Evolutionary conservation across 2,329 filamentous ascomycete species (phyloP).

Genomic region (Blumeria graminis): DNA sequence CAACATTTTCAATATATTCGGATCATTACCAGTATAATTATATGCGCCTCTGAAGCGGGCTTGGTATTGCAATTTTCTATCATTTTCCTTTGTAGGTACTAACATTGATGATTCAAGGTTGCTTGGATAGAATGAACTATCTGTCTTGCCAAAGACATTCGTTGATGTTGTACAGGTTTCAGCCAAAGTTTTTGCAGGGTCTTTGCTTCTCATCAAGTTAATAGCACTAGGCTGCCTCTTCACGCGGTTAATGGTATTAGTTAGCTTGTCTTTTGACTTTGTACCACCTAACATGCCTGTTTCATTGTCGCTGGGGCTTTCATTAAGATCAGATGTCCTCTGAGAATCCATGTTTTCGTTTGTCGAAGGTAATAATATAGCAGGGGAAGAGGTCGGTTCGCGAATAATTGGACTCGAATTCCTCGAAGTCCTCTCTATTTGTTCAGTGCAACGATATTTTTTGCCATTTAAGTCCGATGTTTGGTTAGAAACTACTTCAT

Average conservation of each 20-base stretch:
- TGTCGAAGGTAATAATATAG: neutral
- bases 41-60: constrained; percentile 40
- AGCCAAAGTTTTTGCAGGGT: constrained; percentile 33
- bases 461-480: constrained; percentile 22
- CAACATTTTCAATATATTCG: constrained; percentile 43
- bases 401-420: neutral
- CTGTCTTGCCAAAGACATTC: constrained; percentile 40
- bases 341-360: neutral
- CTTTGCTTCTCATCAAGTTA: constrained; percentile 31
- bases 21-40: constrained; percentile 62
- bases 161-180: constrained; percentile 38
- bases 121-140: constrained; percentile 20
- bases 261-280: constrained; percentile 9
- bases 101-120: constrained; percentile 16
- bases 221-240: constrained; percentile 36
- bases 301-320: constrained; percentile 13
- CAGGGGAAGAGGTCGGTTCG: constrained; percentile 5
- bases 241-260: constrained; percentile 20
- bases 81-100: constrained; percentile 16
- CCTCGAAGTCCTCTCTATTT: neutral
- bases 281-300: constrained; percentile 11
- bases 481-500: constrained; percentile 34
- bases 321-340: constrained; percentile 2
- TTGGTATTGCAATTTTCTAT: constrained; percentile 15
- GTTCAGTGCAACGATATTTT: neutral